Conservation (phyloP, 2,329 filamentous ascomycete species). For the Ophiocordyceps camponoti-saundersi region DNA sequence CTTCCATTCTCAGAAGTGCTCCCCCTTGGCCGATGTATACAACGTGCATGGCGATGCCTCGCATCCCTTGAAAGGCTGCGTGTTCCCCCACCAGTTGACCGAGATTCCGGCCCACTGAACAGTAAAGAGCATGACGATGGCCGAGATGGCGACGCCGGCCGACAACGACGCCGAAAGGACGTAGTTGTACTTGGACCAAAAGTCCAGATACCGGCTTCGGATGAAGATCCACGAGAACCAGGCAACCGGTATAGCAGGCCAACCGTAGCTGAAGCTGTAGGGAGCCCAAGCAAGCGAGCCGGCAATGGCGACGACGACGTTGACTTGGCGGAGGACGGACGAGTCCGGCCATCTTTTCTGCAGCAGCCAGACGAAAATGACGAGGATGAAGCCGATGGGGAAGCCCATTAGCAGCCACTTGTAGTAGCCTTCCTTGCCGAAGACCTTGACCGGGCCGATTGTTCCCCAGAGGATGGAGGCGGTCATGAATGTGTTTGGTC, state of each 20-base stretch:
- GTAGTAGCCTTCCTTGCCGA: conserved; percentile 30
- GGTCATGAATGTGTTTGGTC: conserved; percentile 38
- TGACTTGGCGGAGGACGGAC: conserved; percentile 25
- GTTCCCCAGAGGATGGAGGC: conserved; percentile 38
- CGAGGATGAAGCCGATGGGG: conserved; percentile 27
- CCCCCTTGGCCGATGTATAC: conserved; percentile 14
- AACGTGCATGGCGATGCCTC: conserved; percentile 22
- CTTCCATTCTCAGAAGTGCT: conserved; percentile 13
- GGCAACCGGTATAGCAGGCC: conserved; percentile 33
- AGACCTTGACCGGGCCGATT: conserved; percentile 32
- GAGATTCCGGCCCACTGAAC: conserved; percentile 25
- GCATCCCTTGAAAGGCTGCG: conserved; percentile 20
- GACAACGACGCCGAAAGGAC: conserved; percentile 33
- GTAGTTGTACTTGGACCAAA: conserved; percentile 40
- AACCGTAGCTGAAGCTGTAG: conserved; percentile 33
- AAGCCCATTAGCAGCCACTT: conserved; percentile 30
- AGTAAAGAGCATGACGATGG: conserved; percentile 35
- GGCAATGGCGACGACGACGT: conserved; percentile 29
- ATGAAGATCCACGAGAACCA: conserved; percentile 35
- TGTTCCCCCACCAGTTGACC: conserved; percentile 33
- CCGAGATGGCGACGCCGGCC: conserved; percentile 30
- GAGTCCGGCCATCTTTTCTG: conserved; percentile 23
- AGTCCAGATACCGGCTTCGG: conserved; percentile 27
- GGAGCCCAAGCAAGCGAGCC: conserved; percentile 28
- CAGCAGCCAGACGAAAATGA: conserved; percentile 21